Conservation (phyloP, 352 stramenopile genomes). For the Phytophthora sp. region DNA sequence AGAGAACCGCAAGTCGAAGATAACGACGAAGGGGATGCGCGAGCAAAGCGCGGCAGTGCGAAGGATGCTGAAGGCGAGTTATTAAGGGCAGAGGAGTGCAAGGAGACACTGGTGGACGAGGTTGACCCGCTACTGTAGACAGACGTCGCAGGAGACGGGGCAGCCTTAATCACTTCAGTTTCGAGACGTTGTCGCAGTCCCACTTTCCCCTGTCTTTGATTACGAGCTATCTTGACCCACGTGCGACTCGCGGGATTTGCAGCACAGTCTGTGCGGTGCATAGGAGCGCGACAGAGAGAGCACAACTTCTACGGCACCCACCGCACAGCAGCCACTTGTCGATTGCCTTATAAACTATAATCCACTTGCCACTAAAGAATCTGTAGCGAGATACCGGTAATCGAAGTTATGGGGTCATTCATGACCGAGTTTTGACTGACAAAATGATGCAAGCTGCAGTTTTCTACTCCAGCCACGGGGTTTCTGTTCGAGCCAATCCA, state of each 20-base stretch:
- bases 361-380: no score
- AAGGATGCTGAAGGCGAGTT: background rate
- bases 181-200: constrained; percentile 10
- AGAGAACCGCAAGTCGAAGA: background rate
- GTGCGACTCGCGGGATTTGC: no score
- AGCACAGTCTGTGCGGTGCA: no score
- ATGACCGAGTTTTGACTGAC: no score
- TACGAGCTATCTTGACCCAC: no score
- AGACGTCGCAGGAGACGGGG: constrained; percentile 15
- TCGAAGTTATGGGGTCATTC: no score
- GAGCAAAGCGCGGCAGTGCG: background rate
- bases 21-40: background rate
- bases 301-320: constrained; percentile 12
- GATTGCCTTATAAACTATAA: constrained; percentile 4
- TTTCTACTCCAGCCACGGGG: background rate
- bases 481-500: constrained; percentile 26
- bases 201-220: background rate
- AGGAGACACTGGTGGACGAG: constrained; percentile 12
- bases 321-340: background rate
- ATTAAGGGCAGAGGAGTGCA: background rate
- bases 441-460: no score
- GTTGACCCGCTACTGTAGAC: constrained; percentile 21
- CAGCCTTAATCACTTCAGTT: constrained; percentile 28
- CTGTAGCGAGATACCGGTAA: no score
- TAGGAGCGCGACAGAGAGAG: no score